Evolutionary conservation across 2,329 filamentous ascomycete genomes (phyloP), one percentile per base, ranked within the genome.

Genomic region (Periconia sp.): DNA sequence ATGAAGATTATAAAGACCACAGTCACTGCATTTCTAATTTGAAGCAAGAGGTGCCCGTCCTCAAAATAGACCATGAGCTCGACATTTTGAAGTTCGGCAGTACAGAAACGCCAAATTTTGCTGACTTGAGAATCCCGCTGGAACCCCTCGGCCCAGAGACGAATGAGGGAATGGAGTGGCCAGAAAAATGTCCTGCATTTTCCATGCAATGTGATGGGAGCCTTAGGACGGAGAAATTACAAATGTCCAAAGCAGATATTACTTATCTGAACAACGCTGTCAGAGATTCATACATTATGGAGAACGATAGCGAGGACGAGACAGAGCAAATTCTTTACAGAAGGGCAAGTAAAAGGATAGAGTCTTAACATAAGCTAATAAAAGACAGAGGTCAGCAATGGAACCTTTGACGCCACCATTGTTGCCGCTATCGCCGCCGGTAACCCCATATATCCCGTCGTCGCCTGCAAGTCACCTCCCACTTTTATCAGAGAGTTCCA

Each of bases 21-120:
- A 42, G 63, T 51, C 56, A 50, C 50, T 51, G 60, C 42, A 17
- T 62, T 64, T 47, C 31, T 45, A 31, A 62, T 15, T 49, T 78
- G 37, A 82, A 77, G 55, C 53, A 77, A 10, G 79, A 82, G 49
- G 52, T 75, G 35, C 81, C 82, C 2, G 47, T 83, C 0, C 66
- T 83, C 7, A 50, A n/a, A 2, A 72, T 69, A 2, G 78, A 82
- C 56, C 68, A 77, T 55, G 75, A 79, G 35, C 59, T 75, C 20
- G 79, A 82, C 58, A 56, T 81, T 49, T 55, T 66, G n/a, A 54
- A 55, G 3, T 77, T 82, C 53, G 66, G 65, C 15, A 64, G 51
- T 27, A 52, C 46, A 9, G 49, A 58, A 8, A 49, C 57, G 33
- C 66, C 67, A 1, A 61, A 71, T 15, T 65, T 72, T 3, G 63